A percentile compares a stretch with the other conserved stretches of the same genome.
Conservation (phyloP, 2,329 filamentous ascomycete species). For the Xylariales sp. region DNA sequence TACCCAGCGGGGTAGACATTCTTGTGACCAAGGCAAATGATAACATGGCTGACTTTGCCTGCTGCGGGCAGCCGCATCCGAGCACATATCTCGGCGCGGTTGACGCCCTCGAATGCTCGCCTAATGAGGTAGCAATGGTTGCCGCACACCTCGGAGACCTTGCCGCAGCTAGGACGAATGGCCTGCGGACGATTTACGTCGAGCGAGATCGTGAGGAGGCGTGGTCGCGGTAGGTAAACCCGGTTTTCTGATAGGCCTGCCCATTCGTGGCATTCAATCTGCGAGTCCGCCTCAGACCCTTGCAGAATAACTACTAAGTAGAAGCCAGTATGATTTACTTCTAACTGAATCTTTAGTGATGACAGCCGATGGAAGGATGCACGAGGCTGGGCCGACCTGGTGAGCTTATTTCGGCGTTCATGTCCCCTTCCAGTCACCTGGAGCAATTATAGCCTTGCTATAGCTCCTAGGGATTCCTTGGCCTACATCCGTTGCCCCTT, state of each 20-base stretch:
- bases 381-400: conserved; percentile 72
- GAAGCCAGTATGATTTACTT: conserved; percentile 21
- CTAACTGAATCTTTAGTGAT: conserved; percentile 47
- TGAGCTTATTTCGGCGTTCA: conserved; percentile 21
- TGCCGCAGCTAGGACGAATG: conserved; percentile 70
- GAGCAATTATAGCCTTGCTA: background rate
- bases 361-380: conserved; percentile 63
- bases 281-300: background rate
- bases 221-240: conserved; percentile 54
- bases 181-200: conserved; percentile 73
- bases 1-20: background rate
- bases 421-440: background rate
- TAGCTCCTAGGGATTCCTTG: background rate
- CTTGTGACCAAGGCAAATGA: conserved; percentile 7
- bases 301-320: too few relatives aligned
- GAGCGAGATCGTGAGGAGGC: conserved; percentile 75
- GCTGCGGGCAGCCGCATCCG: conserved; percentile 62
- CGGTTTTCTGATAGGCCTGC: conserved; percentile 6
- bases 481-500: background rate
- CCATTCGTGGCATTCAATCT: background rate
- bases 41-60: conserved; percentile 26
- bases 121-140: conserved; percentile 77
- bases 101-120: conserved; percentile 64
- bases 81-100: conserved; percentile 77
- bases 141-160: conserved; percentile 80